Evolutionary conservation across 768 basidiomycete genomes (phyloP), one percentile per base, ranked within the genome.

Genomic region (Mrakia gelida): DNA sequence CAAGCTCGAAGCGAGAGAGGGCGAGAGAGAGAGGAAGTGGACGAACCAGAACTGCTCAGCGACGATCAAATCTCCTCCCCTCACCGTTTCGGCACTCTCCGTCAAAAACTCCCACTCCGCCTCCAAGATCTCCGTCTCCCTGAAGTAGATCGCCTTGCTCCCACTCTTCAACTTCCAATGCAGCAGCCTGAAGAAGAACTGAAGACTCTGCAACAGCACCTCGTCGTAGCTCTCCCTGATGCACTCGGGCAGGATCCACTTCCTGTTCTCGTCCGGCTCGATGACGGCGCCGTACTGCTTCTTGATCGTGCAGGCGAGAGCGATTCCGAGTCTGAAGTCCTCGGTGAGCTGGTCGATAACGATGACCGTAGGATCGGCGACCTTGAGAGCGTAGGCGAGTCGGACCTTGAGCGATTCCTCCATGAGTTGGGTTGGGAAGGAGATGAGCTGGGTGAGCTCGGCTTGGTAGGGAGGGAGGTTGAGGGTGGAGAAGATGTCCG

Each of bases 91-190:
- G 77, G 94, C 94, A 73, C 96, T 94, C 83, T 93, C 92, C 80
- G 92, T 92, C 85, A 98, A 91, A 30, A 96, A 95, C 28, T 92
- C 91, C 92, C 95, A 96, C 81, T 98, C 95, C 9, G 92, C 91
- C 83, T 99, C 96, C 54, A 99, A 87, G n/a, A 98, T 90, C 83
- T 98, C 96, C 0, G 95, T 97, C 86, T 99, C 97, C 83, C 95
- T 94, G 87, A 98, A 95, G 84, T 96, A 92, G 70, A 95, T 93
- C 28, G 92, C 92, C 83, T 93, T 94, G 78, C 90, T 88, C 28
- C 92, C 93, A 80, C 92, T 92, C 87, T 96, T 96, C 73, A 99
- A 87, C 84, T 98, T 96, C 92, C 92, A 94, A 80, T 96, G 94
- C 30, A 98, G 90, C 52, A 99, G 87, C 82, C 89, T 91, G 88